A percentile compares a stretch with the other conserved stretches of the same genome.
Evolutionary conservation across 2,329 filamentous ascomycete species (phyloP).

Genomic region (Elsinoe perseae): DNA sequence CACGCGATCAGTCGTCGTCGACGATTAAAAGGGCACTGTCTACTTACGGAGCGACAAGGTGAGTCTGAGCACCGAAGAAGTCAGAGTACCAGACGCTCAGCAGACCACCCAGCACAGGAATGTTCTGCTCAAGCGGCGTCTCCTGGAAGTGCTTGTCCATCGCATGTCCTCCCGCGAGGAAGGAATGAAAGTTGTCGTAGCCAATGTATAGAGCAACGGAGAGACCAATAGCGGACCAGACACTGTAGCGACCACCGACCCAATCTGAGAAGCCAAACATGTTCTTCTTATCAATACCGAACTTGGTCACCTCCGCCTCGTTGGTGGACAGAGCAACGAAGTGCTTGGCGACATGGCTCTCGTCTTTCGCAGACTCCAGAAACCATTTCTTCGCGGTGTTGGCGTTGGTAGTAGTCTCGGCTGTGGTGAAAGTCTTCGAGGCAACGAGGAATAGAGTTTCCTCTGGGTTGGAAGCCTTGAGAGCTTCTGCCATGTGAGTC

Average conservation of each 20-base stretch:
- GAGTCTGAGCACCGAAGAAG: slow-evolving; percentile 97
- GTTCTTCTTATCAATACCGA: slow-evolving; percentile 97
- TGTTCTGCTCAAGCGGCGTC: slow-evolving; percentile 87
- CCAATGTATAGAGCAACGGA: slow-evolving; percentile 93
- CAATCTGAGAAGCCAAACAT: slow-evolving; percentile 99
- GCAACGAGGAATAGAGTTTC: slow-evolving; percentile 98
- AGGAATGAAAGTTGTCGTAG: slow-evolving; percentile 95
- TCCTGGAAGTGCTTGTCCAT: slow-evolving; percentile 98
- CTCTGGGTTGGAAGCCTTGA: slow-evolving; percentile 82
- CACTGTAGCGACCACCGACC: slow-evolving; percentile 96
- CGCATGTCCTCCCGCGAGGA: slow-evolving; percentile 86
- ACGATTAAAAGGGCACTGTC: background rate
- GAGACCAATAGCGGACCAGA: slow-evolving; percentile 96
- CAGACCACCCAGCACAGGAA: slow-evolving; percentile 83
- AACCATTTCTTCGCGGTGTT: slow-evolving; percentile 98
- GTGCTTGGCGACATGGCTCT: slow-evolving; percentile 79
- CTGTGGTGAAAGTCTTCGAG: slow-evolving; percentile 98
- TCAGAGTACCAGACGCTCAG: slow-evolving; percentile 98
- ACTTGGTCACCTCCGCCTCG: slow-evolving; percentile 90
- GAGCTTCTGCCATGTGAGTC: slow-evolving; percentile 91
- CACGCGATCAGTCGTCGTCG: slow-evolving; percentile 22
- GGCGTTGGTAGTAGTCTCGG: slow-evolving; percentile 93
- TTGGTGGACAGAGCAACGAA: slow-evolving; percentile 98
- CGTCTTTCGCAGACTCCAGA: slow-evolving; percentile 72
- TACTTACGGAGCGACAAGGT: slow-evolving; percentile 85